These are phyloP conservation scores for Acer negundo DNA, from an alignment of 345 rosid genomes.

Conservation along the genomic window DNA sequence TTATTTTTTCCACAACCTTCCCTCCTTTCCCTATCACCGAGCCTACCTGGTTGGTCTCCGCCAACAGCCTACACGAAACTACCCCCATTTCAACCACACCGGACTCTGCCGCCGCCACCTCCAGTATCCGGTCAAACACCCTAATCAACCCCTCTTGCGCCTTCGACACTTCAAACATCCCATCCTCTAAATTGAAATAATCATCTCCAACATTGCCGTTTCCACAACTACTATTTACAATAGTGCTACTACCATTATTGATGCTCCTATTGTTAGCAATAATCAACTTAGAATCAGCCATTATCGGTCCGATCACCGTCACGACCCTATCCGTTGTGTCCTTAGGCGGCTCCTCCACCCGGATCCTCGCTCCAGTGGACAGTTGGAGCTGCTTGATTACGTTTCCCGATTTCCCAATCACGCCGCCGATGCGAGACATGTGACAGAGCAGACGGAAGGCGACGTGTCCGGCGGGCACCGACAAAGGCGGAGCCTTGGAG, in stretches of 20 bases:
- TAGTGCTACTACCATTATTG: neutral
- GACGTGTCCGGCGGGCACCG: slow-evolving; percentile 58
- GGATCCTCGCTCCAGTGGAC: slow-evolving; percentile 73
- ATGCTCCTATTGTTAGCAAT: slow-evolving; percentile 5
- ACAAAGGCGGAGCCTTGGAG: slow-evolving; percentile 41
- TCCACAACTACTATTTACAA: slow-evolving; percentile 2
- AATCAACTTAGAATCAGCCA: slow-evolving; percentile 28
- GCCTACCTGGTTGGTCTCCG: slow-evolving; percentile 69
- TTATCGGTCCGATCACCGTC: slow-evolving; percentile 48
- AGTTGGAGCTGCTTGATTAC: slow-evolving; percentile 82
- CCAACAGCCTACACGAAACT: slow-evolving; percentile 73
- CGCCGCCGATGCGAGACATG: slow-evolving; percentile 70
- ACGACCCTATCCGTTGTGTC: slow-evolving; percentile 73
- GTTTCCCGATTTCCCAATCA: slow-evolving; percentile 83
- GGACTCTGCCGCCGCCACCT: slow-evolving; percentile 61
- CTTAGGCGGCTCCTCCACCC: slow-evolving; percentile 68
- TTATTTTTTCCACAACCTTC: slow-evolving; percentile 72
- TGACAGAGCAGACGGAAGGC: slow-evolving; percentile 76
- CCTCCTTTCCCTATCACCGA: slow-evolving; percentile 91
- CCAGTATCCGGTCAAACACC: slow-evolving; percentile 75
- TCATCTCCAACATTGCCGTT: slow-evolving; percentile 15
- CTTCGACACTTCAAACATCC: slow-evolving; percentile 57
- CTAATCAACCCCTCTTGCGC: slow-evolving; percentile 78
- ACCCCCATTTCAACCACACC: slow-evolving; percentile 36
- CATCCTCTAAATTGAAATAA: slow-evolving; percentile 20